Evolutionary conservation across 148 eudicot species (phyloP).

Genomic region (Rhododendron simsii): DNA sequence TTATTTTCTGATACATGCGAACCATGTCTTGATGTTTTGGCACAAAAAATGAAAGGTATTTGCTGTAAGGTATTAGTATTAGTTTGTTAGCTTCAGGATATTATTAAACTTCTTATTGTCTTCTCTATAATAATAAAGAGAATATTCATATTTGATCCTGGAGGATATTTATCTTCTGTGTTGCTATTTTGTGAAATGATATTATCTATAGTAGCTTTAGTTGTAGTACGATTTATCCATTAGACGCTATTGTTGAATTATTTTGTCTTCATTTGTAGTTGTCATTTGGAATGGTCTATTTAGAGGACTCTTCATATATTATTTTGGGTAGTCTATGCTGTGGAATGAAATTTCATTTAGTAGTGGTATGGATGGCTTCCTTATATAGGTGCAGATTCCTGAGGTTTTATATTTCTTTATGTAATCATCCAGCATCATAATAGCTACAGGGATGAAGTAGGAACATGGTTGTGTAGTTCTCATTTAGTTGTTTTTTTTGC

Average conservation of each 20-base stretch:
- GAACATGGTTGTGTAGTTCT: background rate
- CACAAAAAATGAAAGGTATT: too few relatives aligned
- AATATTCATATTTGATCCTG: background rate
- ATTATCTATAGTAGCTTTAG: background rate
- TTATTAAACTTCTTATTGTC: too few relatives aligned
- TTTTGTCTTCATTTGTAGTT: background rate
- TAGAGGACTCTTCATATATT: background rate
- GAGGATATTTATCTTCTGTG: background rate
- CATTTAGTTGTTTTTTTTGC: too few relatives aligned
- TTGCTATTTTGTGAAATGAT: background rate
- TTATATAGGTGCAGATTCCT: too few relatives aligned
- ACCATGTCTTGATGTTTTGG: too few relatives aligned
- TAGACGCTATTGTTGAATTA: background rate
- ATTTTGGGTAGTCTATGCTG: background rate
- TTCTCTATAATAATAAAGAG: background rate
- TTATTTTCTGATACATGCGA: too few relatives aligned
- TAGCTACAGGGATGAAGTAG: background rate
- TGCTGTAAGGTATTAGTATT: too few relatives aligned
- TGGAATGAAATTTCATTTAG: background rate
- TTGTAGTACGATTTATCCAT: background rate
- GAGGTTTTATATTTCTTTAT: background rate
- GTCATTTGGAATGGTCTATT: background rate
- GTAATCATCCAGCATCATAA: too few relatives aligned
- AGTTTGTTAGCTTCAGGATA: too few relatives aligned
- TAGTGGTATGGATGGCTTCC: background rate